Percentiles rank a stretch among this genome's conserved stretches.
Conservation (phyloP, 1,284 basidiomycete species). For the Trichosporon sp. region DNA sequence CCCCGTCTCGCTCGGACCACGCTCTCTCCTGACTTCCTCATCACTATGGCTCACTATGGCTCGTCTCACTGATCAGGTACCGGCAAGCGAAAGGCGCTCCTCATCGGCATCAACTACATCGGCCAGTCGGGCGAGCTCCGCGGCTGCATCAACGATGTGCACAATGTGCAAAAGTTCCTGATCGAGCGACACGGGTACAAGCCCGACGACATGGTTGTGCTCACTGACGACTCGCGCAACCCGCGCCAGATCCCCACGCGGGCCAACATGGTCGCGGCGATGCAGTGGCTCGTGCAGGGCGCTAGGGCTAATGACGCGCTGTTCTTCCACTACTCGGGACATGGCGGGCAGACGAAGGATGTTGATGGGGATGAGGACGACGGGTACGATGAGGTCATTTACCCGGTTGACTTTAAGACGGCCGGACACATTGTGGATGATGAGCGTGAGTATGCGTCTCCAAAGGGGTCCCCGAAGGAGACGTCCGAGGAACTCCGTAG, state of each 20-base stretch:
- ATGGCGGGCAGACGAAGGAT: conserved; percentile 73
- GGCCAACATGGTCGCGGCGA: conserved; percentile 76
- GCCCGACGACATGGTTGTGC: conserved; percentile 73
- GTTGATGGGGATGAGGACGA: conserved; percentile 59
- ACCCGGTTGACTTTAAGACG: conserved; percentile 69
- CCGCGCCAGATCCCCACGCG: conserved; percentile 64
- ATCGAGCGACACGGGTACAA: conserved; percentile 66
- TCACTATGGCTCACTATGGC: neutral
- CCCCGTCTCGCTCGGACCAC: too few species aligned
- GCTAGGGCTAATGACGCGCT: conserved; percentile 77
- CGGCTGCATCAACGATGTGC: conserved; percentile 85
- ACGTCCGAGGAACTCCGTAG: too few species aligned
- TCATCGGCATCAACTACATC: conserved; percentile 63
- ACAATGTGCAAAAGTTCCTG: conserved; percentile 69
- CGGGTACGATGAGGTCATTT: conserved; percentile 66
- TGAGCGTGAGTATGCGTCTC: conserved; percentile 55
- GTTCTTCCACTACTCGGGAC: conserved; percentile 83
- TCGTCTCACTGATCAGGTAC: conserved; percentile 18
- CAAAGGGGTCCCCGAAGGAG: too few species aligned
- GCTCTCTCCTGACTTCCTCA: neutral
- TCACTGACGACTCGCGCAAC: conserved; percentile 66
- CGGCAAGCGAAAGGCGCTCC: conserved; percentile 36
- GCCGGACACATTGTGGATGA: conserved; percentile 77
- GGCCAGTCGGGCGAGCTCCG: conserved; percentile 59
- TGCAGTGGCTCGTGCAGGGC: conserved; percentile 81